Conservation (phyloP, 2,329 filamentous ascomycete species). For the Exophiala sp. region DNA sequence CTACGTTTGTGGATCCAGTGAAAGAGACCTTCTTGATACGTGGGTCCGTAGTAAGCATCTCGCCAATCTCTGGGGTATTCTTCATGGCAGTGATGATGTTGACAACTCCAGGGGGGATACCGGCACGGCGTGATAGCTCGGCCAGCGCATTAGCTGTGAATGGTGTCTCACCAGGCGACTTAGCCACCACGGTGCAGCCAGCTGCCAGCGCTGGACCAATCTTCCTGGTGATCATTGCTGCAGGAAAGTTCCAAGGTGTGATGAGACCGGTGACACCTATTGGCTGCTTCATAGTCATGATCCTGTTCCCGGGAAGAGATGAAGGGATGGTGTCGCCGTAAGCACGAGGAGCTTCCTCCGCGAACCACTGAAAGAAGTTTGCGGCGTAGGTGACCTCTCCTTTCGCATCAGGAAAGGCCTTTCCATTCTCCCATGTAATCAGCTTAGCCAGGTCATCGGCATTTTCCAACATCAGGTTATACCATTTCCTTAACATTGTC, state of each 20-base stretch:
- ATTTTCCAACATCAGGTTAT: conserved; percentile 63
- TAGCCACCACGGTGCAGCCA: conserved; percentile 92
- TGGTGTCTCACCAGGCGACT: conserved; percentile 87
- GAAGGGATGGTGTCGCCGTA: conserved; percentile 62
- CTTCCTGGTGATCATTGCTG: conserved; percentile 53
- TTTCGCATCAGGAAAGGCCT: conserved; percentile 59
- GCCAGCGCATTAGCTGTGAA: conserved; percentile 85
- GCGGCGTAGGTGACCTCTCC: conserved; percentile 59
- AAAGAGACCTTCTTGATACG: conserved; percentile 88
- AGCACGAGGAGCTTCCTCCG: conserved; percentile 56
- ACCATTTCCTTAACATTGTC: conserved; percentile 63
- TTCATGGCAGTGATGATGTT: conserved; percentile 78
- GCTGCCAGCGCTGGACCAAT: conserved; percentile 67
- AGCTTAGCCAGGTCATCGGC: conserved; percentile 63
- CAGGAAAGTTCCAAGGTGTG: conserved; percentile 64
- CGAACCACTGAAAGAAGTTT: conserved; percentile 62
- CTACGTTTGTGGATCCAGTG: conserved; percentile 69
- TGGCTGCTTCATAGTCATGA: conserved; percentile 63
- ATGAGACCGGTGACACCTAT: conserved; percentile 66
- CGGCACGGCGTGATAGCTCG: conserved; percentile 80
- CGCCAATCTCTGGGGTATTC: conserved; percentile 77
- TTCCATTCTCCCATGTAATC: conserved; percentile 69
- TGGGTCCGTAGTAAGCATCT: conserved; percentile 70
- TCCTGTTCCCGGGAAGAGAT: conserved; percentile 56
- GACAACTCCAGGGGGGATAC: conserved; percentile 84